Base-by-base conservation (phyloP, 495 filamentous ascomycete species). In the Neurospora sp. region DNA sequence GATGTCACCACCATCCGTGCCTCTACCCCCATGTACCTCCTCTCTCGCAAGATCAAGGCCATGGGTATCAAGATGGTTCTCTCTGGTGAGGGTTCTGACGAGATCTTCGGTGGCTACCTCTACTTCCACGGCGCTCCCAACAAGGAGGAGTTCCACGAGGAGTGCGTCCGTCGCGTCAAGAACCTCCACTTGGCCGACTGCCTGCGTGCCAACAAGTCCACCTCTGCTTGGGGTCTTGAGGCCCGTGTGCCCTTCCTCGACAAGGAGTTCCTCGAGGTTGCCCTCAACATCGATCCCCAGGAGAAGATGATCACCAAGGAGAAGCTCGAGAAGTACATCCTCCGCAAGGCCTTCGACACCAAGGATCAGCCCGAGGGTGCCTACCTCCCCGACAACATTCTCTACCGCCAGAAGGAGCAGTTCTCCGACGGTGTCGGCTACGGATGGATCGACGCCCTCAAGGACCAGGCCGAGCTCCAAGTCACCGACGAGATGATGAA, bases 51-150 rank as follows among this genome's bases (percentile, higher is more conserved):
- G 85, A 98, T 99, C 86, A 99, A 99, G 87, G 96, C 94, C 21
- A 91, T 97, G 88, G 96, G 96, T 74, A 93, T 99, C 72, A 99
- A 99, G 89, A 99, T 99, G 96, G 96, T 99, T 73, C 88, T 99
- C 54, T 94, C 91, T 79, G 96, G 96, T 72, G 96, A 99, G 85
- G 96, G 96, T 73, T 93, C 90, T 79, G 96, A 99, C 82, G 96
- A 99, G 83, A 96, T 98, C 79, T 98, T 97, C 78, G 96, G 96
- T 73, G 96, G 96, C 48, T 99, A 99, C 84, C 91, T 99, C 28
- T 99, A 99, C 87, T 99, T 99, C 89, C 93, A 96, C 84, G 91
- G 89, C 74, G 96, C 96, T 9, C 96, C 96, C 71, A 88, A 92
- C 87, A 93, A 92, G 85, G 90, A 90, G 80, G 93, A 90, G 66